A percentile compares a stretch with the other conserved stretches of the same genome.
phyloP scores from a whole-genome alignment of 2,329 filamentous ascomycete genomes.

The Chrysoporthe puriensis region DNA sequence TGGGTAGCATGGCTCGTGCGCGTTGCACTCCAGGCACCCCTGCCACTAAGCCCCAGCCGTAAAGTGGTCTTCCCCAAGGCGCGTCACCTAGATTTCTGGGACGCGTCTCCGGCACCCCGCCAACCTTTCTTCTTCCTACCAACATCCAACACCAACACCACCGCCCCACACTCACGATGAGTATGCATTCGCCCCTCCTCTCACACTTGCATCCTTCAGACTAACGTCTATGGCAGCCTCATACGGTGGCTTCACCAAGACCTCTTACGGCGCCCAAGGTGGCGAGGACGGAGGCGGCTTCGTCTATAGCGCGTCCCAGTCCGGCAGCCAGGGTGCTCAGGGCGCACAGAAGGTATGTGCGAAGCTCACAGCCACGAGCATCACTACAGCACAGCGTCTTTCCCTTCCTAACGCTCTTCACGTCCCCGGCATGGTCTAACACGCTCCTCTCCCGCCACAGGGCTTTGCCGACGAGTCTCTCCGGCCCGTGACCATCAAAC shows the following conservation, averaged over 20 bases:
- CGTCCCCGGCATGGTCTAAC: neutral
- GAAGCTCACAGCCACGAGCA: neutral
- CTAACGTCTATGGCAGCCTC: slow-evolving; percentile 42
- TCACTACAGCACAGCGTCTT: neutral
- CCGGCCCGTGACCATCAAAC: slow-evolving; percentile 93
- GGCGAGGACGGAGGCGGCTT: slow-evolving; percentile 67
- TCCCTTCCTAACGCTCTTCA: neutral
- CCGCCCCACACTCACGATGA: slow-evolving; percentile 17
- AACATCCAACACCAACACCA: slow-evolving; percentile 11
- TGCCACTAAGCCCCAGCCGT: slow-evolving; percentile 7
- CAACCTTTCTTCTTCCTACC: slow-evolving; percentile 8
- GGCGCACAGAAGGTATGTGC: slow-evolving; percentile 34
- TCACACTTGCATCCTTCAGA: neutral
- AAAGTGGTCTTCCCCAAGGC: slow-evolving; percentile 28
- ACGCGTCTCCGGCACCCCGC: slow-evolving; percentile 27
- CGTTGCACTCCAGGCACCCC: slow-evolving; percentile 5
- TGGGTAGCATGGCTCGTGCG: neutral
- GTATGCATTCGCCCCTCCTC: slow-evolving; percentile 6
- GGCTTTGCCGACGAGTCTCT: slow-evolving; percentile 81
- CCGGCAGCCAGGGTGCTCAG: slow-evolving; percentile 53
- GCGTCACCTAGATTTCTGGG: slow-evolving; percentile 21
- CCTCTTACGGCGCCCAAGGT: slow-evolving; percentile 57
- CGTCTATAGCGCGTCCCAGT: slow-evolving; percentile 62
- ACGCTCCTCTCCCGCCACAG: slow-evolving; percentile 38
- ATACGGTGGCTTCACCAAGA: slow-evolving; percentile 53